These are phyloP conservation scores for Aspergillus sp. DNA, from an alignment of 2,329 filamentous ascomycete species.

Conservation along the genomic window DNA sequence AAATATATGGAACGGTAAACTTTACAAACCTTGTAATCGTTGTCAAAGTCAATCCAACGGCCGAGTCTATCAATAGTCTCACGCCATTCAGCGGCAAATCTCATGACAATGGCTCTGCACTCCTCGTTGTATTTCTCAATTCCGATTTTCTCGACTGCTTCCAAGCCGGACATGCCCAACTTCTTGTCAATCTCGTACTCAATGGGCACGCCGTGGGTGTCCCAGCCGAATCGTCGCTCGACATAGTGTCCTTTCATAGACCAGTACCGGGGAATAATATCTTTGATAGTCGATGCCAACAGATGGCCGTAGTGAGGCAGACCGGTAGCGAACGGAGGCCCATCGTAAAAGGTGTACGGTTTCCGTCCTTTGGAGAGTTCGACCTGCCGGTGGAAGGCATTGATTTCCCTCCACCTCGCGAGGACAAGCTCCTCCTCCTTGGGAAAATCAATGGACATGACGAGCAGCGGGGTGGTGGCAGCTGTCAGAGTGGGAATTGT, in stretches of 20 bases:
- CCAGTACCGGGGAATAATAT: conserved; percentile 96
- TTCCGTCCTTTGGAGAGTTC: conserved; percentile 82
- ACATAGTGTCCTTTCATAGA: conserved; percentile 96
- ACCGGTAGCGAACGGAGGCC: conserved; percentile 76
- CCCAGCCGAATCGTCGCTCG: conserved; percentile 92
- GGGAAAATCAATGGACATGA: conserved; percentile 89
- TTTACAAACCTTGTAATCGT: conserved; percentile 79
- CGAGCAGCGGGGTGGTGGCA: conserved; percentile 30
- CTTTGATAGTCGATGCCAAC: conserved; percentile 92
- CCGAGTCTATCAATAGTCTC: conserved; percentile 85
- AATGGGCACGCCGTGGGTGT: conserved; percentile 91
- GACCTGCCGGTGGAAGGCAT: conserved; percentile 86
- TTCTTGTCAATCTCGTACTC: conserved; percentile 99
- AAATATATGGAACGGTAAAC: neutral
- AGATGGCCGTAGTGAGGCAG: conserved; percentile 75
- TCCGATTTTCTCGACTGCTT: conserved; percentile 84
- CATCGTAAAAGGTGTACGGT: conserved; percentile 94
- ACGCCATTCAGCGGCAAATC: conserved; percentile 85
- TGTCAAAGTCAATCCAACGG: conserved; percentile 97
- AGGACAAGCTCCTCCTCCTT: conserved; percentile 87
- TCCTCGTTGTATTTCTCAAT: conserved; percentile 89
- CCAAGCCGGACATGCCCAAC: conserved; percentile 82
- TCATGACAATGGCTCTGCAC: conserved; percentile 92
- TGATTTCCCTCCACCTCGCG: conserved; percentile 85
- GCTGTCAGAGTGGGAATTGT: conserved; percentile 24